Evolutionary conservation across 495 filamentous ascomycete genomes (phyloP).

Genomic region (Hypomontagnella submonticulosa): DNA sequence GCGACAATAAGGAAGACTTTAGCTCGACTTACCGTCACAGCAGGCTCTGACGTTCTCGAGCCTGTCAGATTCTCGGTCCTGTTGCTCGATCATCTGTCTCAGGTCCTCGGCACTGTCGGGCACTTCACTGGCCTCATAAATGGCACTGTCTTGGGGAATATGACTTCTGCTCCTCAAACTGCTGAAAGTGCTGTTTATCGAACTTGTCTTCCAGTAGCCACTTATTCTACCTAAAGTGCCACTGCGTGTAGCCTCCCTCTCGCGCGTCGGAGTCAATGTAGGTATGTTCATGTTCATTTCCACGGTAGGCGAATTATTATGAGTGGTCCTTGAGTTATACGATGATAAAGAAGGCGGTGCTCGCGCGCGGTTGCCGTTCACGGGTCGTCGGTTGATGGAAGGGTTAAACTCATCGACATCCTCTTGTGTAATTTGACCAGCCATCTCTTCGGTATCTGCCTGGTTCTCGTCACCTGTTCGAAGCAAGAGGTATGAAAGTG

Average conservation of each 20-base stretch:
- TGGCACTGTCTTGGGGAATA: constrained; percentile 59
- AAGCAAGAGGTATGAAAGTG: constrained; percentile 89
- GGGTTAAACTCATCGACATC: constrained; percentile 94
- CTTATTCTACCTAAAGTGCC: constrained; percentile 58
- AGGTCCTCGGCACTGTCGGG: constrained; percentile 85
- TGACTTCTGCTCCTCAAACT: constrained; percentile 60
- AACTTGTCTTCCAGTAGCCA: constrained; percentile 59
- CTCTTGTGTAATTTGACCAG: constrained; percentile 70
- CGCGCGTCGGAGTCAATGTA: constrained; percentile 57
- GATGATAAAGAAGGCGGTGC: constrained; percentile 80
- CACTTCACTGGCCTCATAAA: constrained; percentile 76
- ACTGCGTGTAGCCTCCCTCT: constrained; percentile 50
- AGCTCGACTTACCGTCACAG: constrained; percentile 82
- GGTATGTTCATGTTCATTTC: constrained; percentile 57
- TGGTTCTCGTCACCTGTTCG: constrained; percentile 71
- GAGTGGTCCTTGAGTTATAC: constrained; percentile 77
- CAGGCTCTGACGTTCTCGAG: constrained; percentile 97
- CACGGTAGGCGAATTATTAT: constrained; percentile 65
- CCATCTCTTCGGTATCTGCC: constrained; percentile 67
- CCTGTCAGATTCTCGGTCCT: constrained; percentile 77
- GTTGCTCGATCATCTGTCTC: constrained; percentile 75
- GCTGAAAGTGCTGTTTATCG: constrained; percentile 50
- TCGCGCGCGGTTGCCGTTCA: constrained; percentile 51
- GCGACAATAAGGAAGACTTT: neutral
- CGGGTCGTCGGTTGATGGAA: constrained; percentile 62